Evolutionary conservation across 768 basidiomycete species (phyloP).

Genomic region (Chiua virens): DNA sequence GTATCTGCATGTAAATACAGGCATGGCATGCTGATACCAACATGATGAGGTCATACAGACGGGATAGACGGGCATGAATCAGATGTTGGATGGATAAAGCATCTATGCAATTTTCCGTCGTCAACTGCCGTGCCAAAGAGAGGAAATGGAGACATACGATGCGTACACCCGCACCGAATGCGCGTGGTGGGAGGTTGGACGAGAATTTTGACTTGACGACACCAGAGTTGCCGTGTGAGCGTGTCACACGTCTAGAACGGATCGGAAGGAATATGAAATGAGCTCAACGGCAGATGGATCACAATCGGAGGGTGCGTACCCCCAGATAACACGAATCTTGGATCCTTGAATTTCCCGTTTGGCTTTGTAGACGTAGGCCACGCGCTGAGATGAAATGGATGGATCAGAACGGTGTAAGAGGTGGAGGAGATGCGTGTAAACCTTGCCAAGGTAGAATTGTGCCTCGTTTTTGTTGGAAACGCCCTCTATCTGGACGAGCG

Average conservation of each 20-base stretch:
- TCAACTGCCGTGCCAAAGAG: neutral
- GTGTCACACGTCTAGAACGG: slow-evolving; percentile 73
- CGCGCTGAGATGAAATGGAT: slow-evolving; percentile 53
- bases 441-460: slow-evolving; percentile 98
- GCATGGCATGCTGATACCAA: slow-evolving; percentile 19
- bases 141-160: slow-evolving; percentile 54
- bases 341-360: slow-evolving; percentile 93
- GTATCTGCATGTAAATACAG: slow-evolving; percentile 24
- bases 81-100: slow-evolving; percentile 90
- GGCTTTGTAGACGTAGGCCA: slow-evolving; percentile 98
- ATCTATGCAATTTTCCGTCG: slow-evolving; percentile 47
- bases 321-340: slow-evolving; percentile 98
- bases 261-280: neutral
- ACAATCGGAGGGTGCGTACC: slow-evolving; percentile 50
- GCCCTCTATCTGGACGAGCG: slow-evolving; percentile 96
- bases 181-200: slow-evolving; percentile 90
- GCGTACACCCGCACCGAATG: slow-evolving; percentile 91
- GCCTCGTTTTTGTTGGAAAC: slow-evolving; percentile 92
- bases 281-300: neutral
- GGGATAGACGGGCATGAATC: slow-evolving; percentile 25
- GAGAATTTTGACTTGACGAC: slow-evolving; percentile 97
- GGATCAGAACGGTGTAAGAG: neutral
- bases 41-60: slow-evolving; percentile 21
- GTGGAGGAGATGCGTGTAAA: slow-evolving; percentile 35
- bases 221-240: slow-evolving; percentile 91